Base-by-base conservation (phyloP, 1,284 basidiomycete genomes). In the Puccinia triticina region DNA sequence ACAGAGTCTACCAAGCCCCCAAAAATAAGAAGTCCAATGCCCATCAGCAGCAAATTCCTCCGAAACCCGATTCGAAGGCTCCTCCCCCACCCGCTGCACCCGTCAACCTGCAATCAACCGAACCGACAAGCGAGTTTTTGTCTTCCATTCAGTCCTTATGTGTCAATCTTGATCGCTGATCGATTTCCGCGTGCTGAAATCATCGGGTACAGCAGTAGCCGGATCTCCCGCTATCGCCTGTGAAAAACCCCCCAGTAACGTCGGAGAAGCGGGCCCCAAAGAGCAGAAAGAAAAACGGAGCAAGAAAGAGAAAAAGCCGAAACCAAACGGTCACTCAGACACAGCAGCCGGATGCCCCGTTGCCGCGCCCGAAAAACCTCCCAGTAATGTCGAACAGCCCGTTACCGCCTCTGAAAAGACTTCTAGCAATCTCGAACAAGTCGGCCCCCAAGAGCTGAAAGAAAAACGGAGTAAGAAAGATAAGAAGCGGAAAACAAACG, bases 401-500 rank as follows among this genome's bases (percentile, higher is more conserved):
- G n/a, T n/a, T n/a, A 10, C 18, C 14, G 7, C 61, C 18, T 21
- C 18, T 40, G 61, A 66, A 18, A 66, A 32, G 34, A 5, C 32
- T 11, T 2, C 29, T 5, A 18, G 11, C 18, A n/a, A 64, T 64
- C 5, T 32, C 32, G 59, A 64, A 32, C 29, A 32, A 37, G 59
- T 8, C 18, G 29, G 18, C 32, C n/a, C 59, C 10, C 32, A 64
- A 64, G 59, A 34, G 32, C 11, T 29, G 11, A 64, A 64, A 64
- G 59, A 64, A 34, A 64, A 64, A 64, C 59, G 57, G n/a, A 59
- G 57, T n/a, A 59, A 59, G 57, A 64, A 66, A 14, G 61, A 66
- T 18, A 66, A 66, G 61, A 66, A 66, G 61, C 61, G 61, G 34
- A 66, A 66, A 61, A n/a, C n/a, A n/a, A n/a, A n/a, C n/a, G n/a